phyloP scores from a whole-genome alignment of 1,284 basidiomycete genomes.

The Violaceomyces palustris region DNA sequence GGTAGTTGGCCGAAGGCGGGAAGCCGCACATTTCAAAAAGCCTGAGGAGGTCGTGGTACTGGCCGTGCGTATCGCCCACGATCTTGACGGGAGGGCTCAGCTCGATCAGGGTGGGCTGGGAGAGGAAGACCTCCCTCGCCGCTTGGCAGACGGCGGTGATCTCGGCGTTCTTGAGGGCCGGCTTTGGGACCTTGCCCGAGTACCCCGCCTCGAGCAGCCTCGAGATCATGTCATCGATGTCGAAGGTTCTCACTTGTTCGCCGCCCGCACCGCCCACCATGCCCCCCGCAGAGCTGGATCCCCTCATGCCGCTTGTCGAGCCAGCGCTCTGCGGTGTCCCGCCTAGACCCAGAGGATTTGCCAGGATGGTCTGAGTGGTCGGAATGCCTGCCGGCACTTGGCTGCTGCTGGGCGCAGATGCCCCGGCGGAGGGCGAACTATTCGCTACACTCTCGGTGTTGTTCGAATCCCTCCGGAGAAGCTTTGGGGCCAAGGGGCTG shows the following conservation, averaged over 20 bases:
- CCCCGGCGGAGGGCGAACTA: neutral
- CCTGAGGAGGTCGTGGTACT: slow-evolving; percentile 95
- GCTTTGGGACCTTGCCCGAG: slow-evolving; percentile 94
- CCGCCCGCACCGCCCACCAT: slow-evolving; percentile 6
- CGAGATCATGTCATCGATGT: slow-evolving; percentile 98
- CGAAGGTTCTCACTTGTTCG: slow-evolving; percentile 60
- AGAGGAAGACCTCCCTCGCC: slow-evolving; percentile 93
- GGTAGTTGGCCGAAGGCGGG: slow-evolving; percentile 93
- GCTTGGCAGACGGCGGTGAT: slow-evolving; percentile 91
- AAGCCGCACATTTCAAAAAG: slow-evolving; percentile 99
- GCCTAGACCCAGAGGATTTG: slow-evolving; percentile 8
- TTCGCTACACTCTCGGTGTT: neutral
- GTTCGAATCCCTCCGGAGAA: too few species aligned
- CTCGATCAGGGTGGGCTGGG: slow-evolving; percentile 95
- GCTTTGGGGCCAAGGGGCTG: neutral
- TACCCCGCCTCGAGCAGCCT: slow-evolving; percentile 94
- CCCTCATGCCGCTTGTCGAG: too few species aligned
- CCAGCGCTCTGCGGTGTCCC: neutral
- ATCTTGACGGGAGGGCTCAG: slow-evolving; percentile 98
- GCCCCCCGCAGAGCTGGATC: too few species aligned
- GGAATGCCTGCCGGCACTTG: slow-evolving; percentile 11
- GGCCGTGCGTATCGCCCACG: slow-evolving; percentile 97
- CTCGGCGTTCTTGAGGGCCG: slow-evolving; percentile 92
- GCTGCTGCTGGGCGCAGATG: neutral
- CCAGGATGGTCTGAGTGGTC: slow-evolving; percentile 25